Evolutionary conservation across 805 yeast genomes (phyloP).

Genomic region (Ogataea kodamae): DNA sequence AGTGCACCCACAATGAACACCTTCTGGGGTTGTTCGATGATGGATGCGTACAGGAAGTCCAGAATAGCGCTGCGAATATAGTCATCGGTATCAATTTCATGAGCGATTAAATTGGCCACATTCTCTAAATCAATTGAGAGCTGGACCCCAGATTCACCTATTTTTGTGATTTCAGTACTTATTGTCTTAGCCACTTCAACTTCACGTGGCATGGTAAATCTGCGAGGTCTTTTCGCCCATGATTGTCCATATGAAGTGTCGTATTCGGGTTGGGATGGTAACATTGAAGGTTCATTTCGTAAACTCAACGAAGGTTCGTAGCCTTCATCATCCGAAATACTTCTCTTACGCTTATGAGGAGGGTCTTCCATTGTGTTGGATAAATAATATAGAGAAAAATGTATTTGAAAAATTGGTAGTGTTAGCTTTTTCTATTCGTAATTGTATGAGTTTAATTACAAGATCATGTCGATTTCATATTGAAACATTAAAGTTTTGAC

Average conservation of each 20-base stretch:
- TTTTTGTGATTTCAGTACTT: slow-evolving; percentile 49
- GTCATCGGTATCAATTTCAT: slow-evolving; percentile 61
- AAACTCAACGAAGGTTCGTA: slow-evolving; percentile 18
- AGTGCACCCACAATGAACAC: slow-evolving; percentile 67
- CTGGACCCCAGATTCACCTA: slow-evolving; percentile 48
- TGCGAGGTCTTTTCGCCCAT: slow-evolving; percentile 15
- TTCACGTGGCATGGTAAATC: slow-evolving; percentile 19
- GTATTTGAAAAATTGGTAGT: neutral
- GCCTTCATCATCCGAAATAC: slow-evolving; percentile 17
- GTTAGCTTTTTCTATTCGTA: slow-evolving; percentile 1
- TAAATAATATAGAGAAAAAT: slow-evolving; percentile 1
- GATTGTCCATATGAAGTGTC: neutral
- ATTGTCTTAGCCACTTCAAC: slow-evolving; percentile 42
- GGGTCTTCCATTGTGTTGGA: slow-evolving; percentile 9
- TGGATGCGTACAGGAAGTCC: slow-evolving; percentile 62
- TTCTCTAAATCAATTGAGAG: slow-evolving; percentile 53
- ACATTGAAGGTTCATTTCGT: slow-evolving; percentile 1
- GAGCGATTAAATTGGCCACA: slow-evolving; percentile 62
- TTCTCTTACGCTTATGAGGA: slow-evolving; percentile 19
- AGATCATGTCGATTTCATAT: slow-evolving; percentile 1
- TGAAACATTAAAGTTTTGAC: neutral
- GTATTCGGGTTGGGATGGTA: slow-evolving; percentile 1
- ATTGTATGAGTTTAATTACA: slow-evolving; percentile 2
- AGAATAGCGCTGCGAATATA: slow-evolving; percentile 57
- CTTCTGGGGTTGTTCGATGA: slow-evolving; percentile 90